Conservation (phyloP, 148 eudicot genomes). For the Amaranthus palmeri region DNA sequence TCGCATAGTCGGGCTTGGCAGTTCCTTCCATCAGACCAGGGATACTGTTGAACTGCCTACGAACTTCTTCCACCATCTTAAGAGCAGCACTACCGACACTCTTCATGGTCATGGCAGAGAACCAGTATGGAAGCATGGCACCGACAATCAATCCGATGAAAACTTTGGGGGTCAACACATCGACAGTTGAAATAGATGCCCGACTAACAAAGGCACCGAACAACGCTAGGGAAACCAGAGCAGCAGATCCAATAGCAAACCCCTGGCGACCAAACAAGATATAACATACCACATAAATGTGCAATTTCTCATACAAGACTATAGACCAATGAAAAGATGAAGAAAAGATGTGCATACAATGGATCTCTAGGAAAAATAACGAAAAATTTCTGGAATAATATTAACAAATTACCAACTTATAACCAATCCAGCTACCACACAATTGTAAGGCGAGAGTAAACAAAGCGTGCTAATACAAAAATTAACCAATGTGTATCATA, state of each 20-base stretch:
- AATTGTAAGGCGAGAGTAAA: background rate
- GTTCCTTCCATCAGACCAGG: constrained; percentile 92
- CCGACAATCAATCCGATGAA: constrained; percentile 85
- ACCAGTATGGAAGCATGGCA: constrained; percentile 98
- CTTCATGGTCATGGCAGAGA: constrained; percentile 99
- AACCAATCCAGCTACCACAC: background rate
- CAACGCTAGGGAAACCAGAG: constrained; percentile 81
- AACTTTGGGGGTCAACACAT: constrained; percentile 74
- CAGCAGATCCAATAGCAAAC: constrained; percentile 92
- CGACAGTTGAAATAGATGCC: constrained; percentile 59
- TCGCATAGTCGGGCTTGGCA: constrained; percentile 89
- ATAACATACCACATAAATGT: background rate
- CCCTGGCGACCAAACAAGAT: constrained; percentile 40
- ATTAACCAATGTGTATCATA: background rate
- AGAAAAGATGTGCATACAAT: too few relatives aligned
- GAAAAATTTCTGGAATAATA: too few relatives aligned
- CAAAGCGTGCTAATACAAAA: background rate
- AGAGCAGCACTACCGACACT: constrained; percentile 93
- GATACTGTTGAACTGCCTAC: constrained; percentile 83
- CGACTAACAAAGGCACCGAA: constrained; percentile 90
- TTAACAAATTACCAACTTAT: too few relatives aligned
- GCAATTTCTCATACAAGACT: background rate
- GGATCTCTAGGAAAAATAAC: too few relatives aligned
- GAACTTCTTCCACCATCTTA: constrained; percentile 93
- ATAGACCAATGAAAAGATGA: too few relatives aligned